Conservation (phyloP, 169 alveolate genomes). For the Cryptosporidium meleagridis region DNA sequence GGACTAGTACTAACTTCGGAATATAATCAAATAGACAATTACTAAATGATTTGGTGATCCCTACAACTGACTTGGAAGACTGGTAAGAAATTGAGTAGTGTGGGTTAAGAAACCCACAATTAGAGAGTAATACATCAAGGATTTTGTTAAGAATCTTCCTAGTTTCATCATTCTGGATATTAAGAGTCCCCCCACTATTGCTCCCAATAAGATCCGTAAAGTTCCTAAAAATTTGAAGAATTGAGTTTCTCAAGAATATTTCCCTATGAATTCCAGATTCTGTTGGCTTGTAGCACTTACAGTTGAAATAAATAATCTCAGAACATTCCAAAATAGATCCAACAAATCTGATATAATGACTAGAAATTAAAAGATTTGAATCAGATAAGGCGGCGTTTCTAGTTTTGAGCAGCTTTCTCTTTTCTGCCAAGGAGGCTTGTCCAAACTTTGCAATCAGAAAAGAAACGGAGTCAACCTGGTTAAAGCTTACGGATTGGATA, state of each 20-base stretch:
- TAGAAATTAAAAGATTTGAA: neutral
- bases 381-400: constrained; percentile 5
- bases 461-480: constrained; percentile 33
- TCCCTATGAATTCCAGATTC: constrained; percentile 43
- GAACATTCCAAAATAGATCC: neutral
- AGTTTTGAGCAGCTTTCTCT: neutral
- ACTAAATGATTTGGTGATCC: neutral
- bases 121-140: constrained; percentile 26
- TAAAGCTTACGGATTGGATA: constrained; percentile 18
- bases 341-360: constrained; percentile 22
- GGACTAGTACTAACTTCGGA: constrained; percentile 4
- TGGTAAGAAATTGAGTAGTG: constrained; percentile 15
- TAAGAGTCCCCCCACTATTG: neutral
- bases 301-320: constrained; percentile 7
- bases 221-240: constrained; percentile 16
- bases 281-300: constrained; percentile 30
- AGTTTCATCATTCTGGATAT: constrained; percentile 8
- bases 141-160: constrained; percentile 10
- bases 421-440: constrained; percentile 34
- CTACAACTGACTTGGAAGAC: constrained; percentile 17
- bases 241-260: constrained; percentile 38
- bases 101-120: constrained; percentile 30
- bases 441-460: constrained; percentile 52
- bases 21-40: neutral
- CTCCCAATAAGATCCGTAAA: constrained; percentile 18